Percentiles rank a stretch among this genome's conserved stretches.
phyloP scores from a whole-genome alignment of 129 eudicot genomes.

The Lonicera japonica region DNA sequence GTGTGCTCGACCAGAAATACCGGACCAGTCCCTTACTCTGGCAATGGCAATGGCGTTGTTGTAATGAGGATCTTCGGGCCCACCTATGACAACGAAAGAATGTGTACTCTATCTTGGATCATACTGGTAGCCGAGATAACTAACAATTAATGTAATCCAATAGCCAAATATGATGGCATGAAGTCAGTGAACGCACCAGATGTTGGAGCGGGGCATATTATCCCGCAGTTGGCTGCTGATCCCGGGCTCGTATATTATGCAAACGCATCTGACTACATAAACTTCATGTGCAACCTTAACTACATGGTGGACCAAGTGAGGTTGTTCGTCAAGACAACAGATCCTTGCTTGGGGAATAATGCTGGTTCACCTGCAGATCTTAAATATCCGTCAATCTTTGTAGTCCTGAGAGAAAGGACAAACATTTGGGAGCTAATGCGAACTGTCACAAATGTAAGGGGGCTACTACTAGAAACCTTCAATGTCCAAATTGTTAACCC shows the following conservation, averaged over 20 bases:
- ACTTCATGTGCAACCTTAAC: neutral
- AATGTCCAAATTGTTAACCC: too few species aligned
- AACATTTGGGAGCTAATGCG: too few species aligned
- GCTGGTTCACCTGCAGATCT: neutral
- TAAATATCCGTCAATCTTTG: too few species aligned
- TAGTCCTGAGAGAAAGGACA: too few species aligned
- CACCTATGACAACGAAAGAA: neutral
- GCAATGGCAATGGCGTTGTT: neutral
- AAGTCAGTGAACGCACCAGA: neutral
- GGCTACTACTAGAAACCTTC: too few species aligned
- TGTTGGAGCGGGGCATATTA: too few species aligned
- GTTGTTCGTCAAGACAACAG: too few species aligned
- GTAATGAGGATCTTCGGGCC: too few species aligned
- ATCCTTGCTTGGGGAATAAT: too few species aligned
- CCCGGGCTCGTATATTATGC: neutral
- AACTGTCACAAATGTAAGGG: too few species aligned
- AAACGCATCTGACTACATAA: neutral
- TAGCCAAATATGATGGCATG: neutral
- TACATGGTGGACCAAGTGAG: too few species aligned
- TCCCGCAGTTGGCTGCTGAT: slow-evolving; percentile 1
- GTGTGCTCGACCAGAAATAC: neutral
- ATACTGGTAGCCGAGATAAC: neutral
- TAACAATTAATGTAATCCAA: neutral
- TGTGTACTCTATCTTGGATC: too few species aligned
- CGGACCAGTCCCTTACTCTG: neutral